These are phyloP conservation scores for Achaetomium macrosporum DNA, from an alignment of 2,329 filamentous ascomycete genomes.

Conservation along the genomic window DNA sequence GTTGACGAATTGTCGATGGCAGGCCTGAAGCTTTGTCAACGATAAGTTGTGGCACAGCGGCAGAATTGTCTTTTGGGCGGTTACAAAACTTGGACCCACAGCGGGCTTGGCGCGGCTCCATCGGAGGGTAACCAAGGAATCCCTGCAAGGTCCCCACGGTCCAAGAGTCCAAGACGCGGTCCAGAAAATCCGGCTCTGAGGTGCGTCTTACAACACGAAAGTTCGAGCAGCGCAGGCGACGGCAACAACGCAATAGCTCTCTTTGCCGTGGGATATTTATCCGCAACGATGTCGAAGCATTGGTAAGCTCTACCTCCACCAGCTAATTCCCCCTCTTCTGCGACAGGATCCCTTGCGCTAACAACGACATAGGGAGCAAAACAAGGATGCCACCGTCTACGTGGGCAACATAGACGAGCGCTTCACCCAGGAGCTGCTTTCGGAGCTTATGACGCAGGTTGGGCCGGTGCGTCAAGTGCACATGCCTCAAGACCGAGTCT, in stretches of 20 bases:
- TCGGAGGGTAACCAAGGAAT: no score
- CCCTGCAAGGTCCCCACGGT: not conserved
- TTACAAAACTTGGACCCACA: not conserved
- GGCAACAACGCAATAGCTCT: not conserved
- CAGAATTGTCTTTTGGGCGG: conserved; percentile 19
- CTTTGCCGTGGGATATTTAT: not conserved
- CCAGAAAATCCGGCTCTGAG: not conserved
- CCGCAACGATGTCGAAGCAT: conserved; percentile 27
- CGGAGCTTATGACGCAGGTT: conserved; percentile 97
- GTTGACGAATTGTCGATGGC: not conserved
- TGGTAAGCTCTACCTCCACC: conserved; percentile 21
- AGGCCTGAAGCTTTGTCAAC: not conserved
- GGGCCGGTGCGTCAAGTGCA: conserved; percentile 97
- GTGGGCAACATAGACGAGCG: conserved; percentile 98
- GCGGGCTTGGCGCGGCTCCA: conserved; percentile 7
- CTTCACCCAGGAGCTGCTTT: conserved; percentile 81
- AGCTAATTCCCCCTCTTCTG: not conserved
- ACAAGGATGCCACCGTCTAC: conserved; percentile 97
- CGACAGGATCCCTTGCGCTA: not conserved
- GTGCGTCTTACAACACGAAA: no score
- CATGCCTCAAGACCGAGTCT: conserved; percentile 95
- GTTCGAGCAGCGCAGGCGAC: not conserved
- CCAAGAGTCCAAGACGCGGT: no score
- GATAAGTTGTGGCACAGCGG: conserved; percentile 9
- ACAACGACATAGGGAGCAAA: conserved; percentile 68